A percentile compares a stretch with the other conserved stretches of the same genome.
These are phyloP conservation scores for Penicillium chermesinum DNA, from an alignment of 495 filamentous ascomycete genomes.

Conservation along the genomic window DNA sequence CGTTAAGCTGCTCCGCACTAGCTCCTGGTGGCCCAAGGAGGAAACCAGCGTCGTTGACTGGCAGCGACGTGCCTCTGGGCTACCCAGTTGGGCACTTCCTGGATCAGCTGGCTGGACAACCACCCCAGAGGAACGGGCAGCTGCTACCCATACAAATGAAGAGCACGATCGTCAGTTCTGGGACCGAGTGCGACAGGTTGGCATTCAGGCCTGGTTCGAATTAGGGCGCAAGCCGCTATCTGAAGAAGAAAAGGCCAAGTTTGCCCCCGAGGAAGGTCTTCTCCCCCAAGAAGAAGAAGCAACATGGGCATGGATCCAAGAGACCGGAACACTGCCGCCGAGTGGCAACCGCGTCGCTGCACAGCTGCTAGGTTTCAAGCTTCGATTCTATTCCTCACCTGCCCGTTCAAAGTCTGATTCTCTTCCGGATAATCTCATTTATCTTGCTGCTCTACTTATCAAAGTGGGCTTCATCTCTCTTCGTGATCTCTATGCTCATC, in stretches of 20 bases:
- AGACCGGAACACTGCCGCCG: slow-evolving; percentile 75
- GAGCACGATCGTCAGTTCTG: slow-evolving; percentile 75
- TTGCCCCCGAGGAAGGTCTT: slow-evolving; percentile 39
- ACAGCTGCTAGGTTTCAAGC: slow-evolving; percentile 93
- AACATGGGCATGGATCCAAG: slow-evolving; percentile 64
- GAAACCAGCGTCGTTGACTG: slow-evolving; percentile 27
- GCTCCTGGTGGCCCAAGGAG: slow-evolving; percentile 94
- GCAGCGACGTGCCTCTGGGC: slow-evolving; percentile 40
- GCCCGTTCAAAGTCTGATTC: slow-evolving; percentile 64
- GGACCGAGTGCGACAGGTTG: slow-evolving; percentile 66
- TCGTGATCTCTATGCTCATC: slow-evolving; percentile 84
- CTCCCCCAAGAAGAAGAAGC: slow-evolving; percentile 45
- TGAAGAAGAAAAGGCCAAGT: slow-evolving; percentile 40
- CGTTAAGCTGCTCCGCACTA: slow-evolving; percentile 79
- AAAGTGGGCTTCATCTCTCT: slow-evolving; percentile 98
- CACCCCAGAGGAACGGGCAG: slow-evolving; percentile 60
- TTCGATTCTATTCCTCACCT: slow-evolving; percentile 82
- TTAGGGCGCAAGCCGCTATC: slow-evolving; percentile 58
- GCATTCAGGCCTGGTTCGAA: slow-evolving; percentile 84
- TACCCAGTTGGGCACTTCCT: slow-evolving; percentile 80
- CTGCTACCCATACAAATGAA: slow-evolving; percentile 44
- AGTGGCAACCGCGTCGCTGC: slow-evolving; percentile 85
- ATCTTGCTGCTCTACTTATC: slow-evolving; percentile 84
- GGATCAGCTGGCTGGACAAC: slow-evolving; percentile 51
- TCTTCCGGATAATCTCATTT: slow-evolving; percentile 85